These are phyloP conservation scores for Wallacemonas sp. DNA, from an alignment of 208 protist species.

Conservation along the genomic window DNA sequence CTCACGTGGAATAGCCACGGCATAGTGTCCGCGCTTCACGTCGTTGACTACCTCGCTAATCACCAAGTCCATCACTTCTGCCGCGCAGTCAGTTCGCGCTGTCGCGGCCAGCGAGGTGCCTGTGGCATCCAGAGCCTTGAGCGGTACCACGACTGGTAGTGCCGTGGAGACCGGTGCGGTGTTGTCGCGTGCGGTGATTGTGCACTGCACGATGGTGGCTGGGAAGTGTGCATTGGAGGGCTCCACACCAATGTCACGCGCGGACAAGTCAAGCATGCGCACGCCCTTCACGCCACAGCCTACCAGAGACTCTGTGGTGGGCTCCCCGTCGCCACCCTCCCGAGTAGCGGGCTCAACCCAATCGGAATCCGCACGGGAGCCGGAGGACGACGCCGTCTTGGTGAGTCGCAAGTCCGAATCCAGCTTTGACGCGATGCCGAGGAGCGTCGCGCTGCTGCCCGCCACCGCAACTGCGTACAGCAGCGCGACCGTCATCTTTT, in stretches of 20 bases:
- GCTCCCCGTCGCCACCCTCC: background rate
- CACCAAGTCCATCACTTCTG: conserved; percentile 23
- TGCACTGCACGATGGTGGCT: conserved; percentile 42
- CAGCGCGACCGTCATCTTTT: conserved; percentile 67
- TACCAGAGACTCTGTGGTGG: background rate
- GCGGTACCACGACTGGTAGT: conserved; percentile 2
- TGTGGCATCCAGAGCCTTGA: conserved; percentile 4
- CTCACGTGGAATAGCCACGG: conserved; percentile 31
- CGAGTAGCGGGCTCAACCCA: background rate
- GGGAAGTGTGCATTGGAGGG: conserved; percentile 22
- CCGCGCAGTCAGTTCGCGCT: background rate
- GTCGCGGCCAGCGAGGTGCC: background rate
- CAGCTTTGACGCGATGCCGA: conserved; percentile 58
- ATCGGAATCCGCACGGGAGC: background rate
- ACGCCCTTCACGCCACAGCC: conserved; percentile 23
- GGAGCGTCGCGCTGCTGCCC: conserved; percentile 60
- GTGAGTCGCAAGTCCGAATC: conserved; percentile 60
- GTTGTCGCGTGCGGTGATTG: background rate
- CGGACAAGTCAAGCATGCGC: conserved; percentile 31
- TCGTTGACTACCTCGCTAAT: conserved; percentile 48
- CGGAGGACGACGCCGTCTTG: conserved; percentile 1
- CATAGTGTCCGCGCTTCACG: conserved; percentile 38
- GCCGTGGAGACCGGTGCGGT: conserved; percentile 3
- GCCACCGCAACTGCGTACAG: conserved; percentile 69
- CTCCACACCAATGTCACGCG: conserved; percentile 33